Base-by-base conservation (phyloP, 2,329 filamentous ascomycete species). In the Sclerotinia trifoliorum region DNA sequence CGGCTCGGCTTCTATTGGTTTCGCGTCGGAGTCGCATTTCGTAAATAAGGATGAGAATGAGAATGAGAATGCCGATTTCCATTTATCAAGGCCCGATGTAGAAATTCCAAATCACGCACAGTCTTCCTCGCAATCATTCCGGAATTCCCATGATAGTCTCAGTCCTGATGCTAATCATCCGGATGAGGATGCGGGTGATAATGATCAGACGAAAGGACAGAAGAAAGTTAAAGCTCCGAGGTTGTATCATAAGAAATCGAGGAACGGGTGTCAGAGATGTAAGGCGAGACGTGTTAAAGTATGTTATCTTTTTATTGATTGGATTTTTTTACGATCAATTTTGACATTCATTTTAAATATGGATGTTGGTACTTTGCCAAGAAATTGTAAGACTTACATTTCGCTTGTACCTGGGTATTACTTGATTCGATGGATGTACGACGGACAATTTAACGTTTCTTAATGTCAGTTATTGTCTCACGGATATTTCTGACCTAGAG, bases 171-270 rank as follows among this genome's bases (percentile, higher is more conserved):
- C 44, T 13, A 49, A 51, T 24, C 64, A 35, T 32, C 44, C 29
- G 32, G 39, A 60, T 35, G 21, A 15, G 64, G 26, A 39, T 39
- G 39, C 10, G n/a, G 54, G 19, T 32, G 44, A 26, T 15, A 11
- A 57, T 57, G 54, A 24, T 32, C 65, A 61, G 46, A 49, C 21
- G 11, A 46, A 52, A 24, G 42, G 35, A 48, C 49, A 65, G 24
- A 56, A 57, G 60, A 62, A 70, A 60, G 35, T 24, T 10, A 71
- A 69, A 49, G 60, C 55, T n/a, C 70, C 72, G 17, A 65, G 77
- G 54, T 70, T 78, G 26, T 78, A 78, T 58, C 77, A 78, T 68
- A 76, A 73, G 68, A 78, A 78, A 71, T 77, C 75, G 35, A 69
- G 73, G 48, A 74, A 71, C 61, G 77, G 77, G 1, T 78, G 77